Base-by-base conservation (phyloP, 106 monocot genomes). In the Chionographis japonica region DNA sequence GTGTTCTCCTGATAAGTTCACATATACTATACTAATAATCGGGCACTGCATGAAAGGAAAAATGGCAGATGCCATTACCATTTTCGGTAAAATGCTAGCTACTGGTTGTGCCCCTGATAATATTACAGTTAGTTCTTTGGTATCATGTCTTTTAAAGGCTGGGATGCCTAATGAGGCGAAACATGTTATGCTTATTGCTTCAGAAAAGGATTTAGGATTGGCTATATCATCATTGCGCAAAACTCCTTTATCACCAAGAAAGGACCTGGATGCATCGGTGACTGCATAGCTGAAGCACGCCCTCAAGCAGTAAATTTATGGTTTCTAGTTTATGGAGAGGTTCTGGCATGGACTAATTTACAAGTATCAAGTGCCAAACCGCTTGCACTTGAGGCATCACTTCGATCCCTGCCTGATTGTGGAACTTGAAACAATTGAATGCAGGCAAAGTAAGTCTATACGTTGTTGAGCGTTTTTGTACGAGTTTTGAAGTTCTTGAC, bases 41-140 rank as follows among this genome's bases (percentile, higher is more conserved):
- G 93, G 93, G 15, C 82, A 90, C 59, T 94, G 89, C 65, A 86
- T 94, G 86, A 86, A 84, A 57, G 89, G 93, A 12, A 89, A 79
- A 70, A 82, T 84, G 72, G 13, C 61, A 4, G 93, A 94, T 40
- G 93, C 93, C 9, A 68, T 90, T 50, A 20, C 41, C n/a, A 56
- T 90, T 70, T 94, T 84, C 66, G 36, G 79, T 10, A 86, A 64
- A 71, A 94, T 94, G 93, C 58, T 66, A 27, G 64, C 53, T 54
- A 56, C 55, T 35, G 84, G 93, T 3, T 90, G 89, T 78, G 4
- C 10, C 11, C 79, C 79, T 38, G 90, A 89, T 72, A 65, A 5
- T 54, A 58, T 84, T 14, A 75, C 86, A 36, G 67, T 80, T 38
- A 66, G 63, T 68, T 84, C 60, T 52, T 70, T 89, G 16, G 68